phyloP scores from a whole-genome alignment of 1,284 basidiomycete genomes.

The Trametes polyzona region DNA sequence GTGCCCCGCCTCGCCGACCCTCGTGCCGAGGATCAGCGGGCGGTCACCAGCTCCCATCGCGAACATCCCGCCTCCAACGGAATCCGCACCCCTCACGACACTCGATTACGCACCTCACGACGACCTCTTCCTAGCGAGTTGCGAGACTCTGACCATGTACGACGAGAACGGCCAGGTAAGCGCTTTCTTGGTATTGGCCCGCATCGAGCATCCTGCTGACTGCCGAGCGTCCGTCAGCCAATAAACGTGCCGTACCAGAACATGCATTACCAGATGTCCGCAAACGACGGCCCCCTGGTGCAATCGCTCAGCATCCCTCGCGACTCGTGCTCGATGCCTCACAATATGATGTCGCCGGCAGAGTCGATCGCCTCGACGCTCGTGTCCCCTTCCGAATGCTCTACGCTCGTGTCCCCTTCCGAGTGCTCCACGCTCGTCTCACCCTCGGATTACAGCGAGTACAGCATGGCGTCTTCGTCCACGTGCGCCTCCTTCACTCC shows the following conservation, averaged over 20 bases:
- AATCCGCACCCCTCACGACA: slow-evolving; percentile 45
- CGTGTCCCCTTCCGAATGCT: slow-evolving; percentile 37
- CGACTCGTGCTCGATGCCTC: slow-evolving; percentile 33
- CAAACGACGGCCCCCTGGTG: slow-evolving; percentile 34
- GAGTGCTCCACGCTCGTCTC: slow-evolving; percentile 41
- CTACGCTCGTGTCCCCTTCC: slow-evolving; percentile 37
- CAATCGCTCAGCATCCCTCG: slow-evolving; percentile 45
- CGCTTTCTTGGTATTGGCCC: background rate
- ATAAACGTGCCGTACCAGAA: slow-evolving; percentile 47
- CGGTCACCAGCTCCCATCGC: slow-evolving; percentile 50
- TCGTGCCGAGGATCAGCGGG: slow-evolving; percentile 59
- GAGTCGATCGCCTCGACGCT: slow-evolving; percentile 43
- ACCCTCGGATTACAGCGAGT: slow-evolving; percentile 26
- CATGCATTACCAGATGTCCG: slow-evolving; percentile 48
- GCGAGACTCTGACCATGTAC: slow-evolving; percentile 42
- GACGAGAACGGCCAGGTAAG: slow-evolving; percentile 38
- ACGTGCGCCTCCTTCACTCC: slow-evolving; percentile 34
- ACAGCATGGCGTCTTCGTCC: slow-evolving; percentile 29
- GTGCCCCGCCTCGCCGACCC: slow-evolving; percentile 66
- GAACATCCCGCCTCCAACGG: slow-evolving; percentile 42
- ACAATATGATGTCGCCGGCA: slow-evolving; percentile 37
- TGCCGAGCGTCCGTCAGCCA: background rate
- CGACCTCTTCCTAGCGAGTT: slow-evolving; percentile 39
- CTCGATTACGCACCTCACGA: slow-evolving; percentile 37
- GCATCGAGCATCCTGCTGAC: background rate